A percentile compares a stretch with the other conserved stretches of the same genome.
These are phyloP conservation scores for Choanephora cucurbitarum DNA, from an alignment of 371 early-diverging fungal species.

Conservation along the genomic window DNA sequence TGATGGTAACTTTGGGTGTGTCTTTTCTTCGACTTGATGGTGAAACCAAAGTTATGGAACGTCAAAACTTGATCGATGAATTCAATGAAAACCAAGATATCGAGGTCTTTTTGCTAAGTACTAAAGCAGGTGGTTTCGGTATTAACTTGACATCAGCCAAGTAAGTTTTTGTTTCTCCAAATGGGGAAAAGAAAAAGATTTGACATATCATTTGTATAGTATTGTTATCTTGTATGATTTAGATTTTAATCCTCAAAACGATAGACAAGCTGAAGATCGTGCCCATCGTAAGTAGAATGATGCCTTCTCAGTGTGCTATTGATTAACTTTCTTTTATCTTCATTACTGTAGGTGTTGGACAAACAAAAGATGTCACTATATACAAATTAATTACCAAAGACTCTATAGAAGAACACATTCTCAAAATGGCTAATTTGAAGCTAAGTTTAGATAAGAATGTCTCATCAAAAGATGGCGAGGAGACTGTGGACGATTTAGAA, in stretches of 20 bases:
- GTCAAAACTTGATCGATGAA: constrained; percentile 79
- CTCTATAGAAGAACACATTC: constrained; percentile 79
- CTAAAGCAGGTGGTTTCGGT: constrained; percentile 91
- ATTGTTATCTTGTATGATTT: constrained; percentile 89
- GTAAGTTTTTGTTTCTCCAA: constrained; percentile 32
- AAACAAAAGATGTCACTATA: constrained; percentile 84
- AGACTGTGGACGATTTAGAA: constrained; percentile 7
- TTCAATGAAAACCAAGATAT: constrained; percentile 67
- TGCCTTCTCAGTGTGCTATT: no score
- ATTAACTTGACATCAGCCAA: constrained; percentile 92
- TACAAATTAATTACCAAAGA: constrained; percentile 70
- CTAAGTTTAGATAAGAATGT: constrained; percentile 68
- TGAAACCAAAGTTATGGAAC: constrained; percentile 62
- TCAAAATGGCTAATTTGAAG: constrained; percentile 68
- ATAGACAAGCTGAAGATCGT: constrained; percentile 92
- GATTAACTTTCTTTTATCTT: neutral
- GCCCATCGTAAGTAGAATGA: constrained; percentile 72
- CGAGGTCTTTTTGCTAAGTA: constrained; percentile 85
- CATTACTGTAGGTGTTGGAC: constrained; percentile 74
- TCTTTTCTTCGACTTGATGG: constrained; percentile 68
- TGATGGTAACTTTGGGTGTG: constrained; percentile 50
- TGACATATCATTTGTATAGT: constrained; percentile 18
- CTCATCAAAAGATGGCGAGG: constrained; percentile 11
- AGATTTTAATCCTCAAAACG: constrained; percentile 97
- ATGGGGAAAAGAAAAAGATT: neutral